Evolutionary conservation across 257 asterid genomes (phyloP), one percentile per base, ranked within the genome.

Genomic region (Mitragyna speciosa): DNA sequence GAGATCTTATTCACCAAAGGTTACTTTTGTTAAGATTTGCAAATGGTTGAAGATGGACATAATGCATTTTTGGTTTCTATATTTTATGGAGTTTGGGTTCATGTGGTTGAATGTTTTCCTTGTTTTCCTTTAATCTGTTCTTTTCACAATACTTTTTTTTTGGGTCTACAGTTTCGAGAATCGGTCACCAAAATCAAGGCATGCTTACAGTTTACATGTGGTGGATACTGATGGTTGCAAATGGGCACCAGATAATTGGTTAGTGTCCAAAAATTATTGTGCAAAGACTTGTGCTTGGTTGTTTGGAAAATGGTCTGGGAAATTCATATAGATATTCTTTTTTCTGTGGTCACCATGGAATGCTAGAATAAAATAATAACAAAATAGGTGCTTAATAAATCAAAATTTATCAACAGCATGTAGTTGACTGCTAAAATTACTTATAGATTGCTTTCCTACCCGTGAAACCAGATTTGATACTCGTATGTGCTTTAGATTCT

Each of bases 161-260:
- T 52, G 79, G 56, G 41, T 80, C 49, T 76, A 79, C 92, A 95
- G 98, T 84, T 92, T 90, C 26, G 98, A 95, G 92, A 95, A 95
- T 87, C 87, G 83, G 82, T 95, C 98, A 71, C 43, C 90, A 58
- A 84, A 84, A 77, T 92, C 98, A 80, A 86, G 98, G 82, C 96
- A 93, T 79, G 98, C 97, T 22, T 95, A 93, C 86, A 95, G 96
- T 85, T 89, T 91, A 84, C 98, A 95, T 41, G 93, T 89, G 84
- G 95, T 93, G 19, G 98, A 95, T 81, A 89, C 96, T 45, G 90
- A 86, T 72, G 98, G 97, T 84, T 93, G 97, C 87, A 92, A 83
- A 89, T 92, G 97, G 99, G 89, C 87, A 0, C 90, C 88, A 77
- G 97, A 93, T 82, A 93, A 95, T 79, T 95, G 99, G 98, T 93